These are phyloP conservation scores for Trichoderma aggressivum DNA, from an alignment of 2,329 filamentous ascomycete genomes.

Conservation along the genomic window DNA sequence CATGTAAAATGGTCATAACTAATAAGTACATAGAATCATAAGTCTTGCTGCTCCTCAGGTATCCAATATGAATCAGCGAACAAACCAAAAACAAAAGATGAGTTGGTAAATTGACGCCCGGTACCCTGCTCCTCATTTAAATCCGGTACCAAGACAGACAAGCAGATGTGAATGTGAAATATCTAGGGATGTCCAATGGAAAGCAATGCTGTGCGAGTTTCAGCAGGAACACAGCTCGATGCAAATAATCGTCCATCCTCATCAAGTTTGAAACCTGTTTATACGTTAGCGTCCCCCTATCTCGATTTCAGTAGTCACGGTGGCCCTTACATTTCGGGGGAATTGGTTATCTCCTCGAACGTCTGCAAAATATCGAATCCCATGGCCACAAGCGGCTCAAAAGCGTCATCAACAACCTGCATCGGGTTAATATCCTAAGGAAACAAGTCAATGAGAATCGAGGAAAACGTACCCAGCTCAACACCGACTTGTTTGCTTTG, in stretches of 20 bases:
- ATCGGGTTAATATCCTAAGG: slow-evolving; percentile 19
- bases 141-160: neutral
- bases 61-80: neutral
- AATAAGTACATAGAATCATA: neutral
- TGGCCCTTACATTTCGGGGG: slow-evolving; percentile 48
- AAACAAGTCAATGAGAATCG: neutral
- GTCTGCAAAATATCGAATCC: slow-evolving; percentile 75
- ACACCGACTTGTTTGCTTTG: slow-evolving; percentile 66
- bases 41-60: neutral
- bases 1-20: neutral
- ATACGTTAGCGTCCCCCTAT: neutral
- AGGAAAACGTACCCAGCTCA: slow-evolving; percentile 69
- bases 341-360: slow-evolving; percentile 76
- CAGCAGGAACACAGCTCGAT: neutral
- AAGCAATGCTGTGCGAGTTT: neutral
- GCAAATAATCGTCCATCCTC: neutral
- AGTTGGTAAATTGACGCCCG: neutral
- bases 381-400: slow-evolving; percentile 72
- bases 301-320: neutral
- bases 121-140: neutral
- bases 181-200: neutral
- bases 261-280: slow-evolving; percentile 9
- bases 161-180: neutral
- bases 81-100: neutral
- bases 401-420: slow-evolving; percentile 66